Conservation (phyloP, 2,329 filamentous ascomycete genomes). For the Decorospora gaudefroyi region DNA sequence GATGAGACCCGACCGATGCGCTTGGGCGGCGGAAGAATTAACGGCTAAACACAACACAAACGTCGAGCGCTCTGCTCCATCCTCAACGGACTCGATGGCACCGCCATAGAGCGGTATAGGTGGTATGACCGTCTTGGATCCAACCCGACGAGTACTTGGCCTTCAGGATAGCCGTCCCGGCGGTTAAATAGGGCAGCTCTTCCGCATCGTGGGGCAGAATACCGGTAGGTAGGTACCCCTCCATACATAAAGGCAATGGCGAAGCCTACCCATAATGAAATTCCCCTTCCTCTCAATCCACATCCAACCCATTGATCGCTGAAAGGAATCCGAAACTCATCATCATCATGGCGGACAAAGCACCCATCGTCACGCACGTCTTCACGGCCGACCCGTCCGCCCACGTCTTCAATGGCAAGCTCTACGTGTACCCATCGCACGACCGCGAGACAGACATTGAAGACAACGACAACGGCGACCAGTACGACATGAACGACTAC, state of each 20-base stretch:
- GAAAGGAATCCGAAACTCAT: not conserved
- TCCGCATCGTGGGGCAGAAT: constrained; percentile 30
- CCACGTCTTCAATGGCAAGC: constrained; percentile 73
- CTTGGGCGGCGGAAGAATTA: constrained; percentile 38
- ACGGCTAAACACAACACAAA: constrained; percentile 37
- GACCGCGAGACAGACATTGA: constrained; percentile 74
- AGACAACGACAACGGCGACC: constrained; percentile 83
- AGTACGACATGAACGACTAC: constrained; percentile 85
- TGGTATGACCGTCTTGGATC: constrained; percentile 21
- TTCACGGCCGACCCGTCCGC: constrained; percentile 82
- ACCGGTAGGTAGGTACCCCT: too few relatives aligned
- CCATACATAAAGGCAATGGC: constrained; percentile 30
- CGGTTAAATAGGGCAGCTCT: constrained; percentile 39
- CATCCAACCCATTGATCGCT: constrained; percentile 1
- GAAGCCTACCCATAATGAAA: constrained; percentile 19
- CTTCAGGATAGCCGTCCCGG: constrained; percentile 35
- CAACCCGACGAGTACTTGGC: constrained; percentile 24
- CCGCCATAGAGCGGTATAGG: constrained; percentile 21
- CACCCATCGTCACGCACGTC: constrained; percentile 71
- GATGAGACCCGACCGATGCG: constrained; percentile 16
- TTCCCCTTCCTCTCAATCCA: constrained; percentile 5
- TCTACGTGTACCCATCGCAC: constrained; percentile 83
- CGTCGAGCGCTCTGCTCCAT: constrained; percentile 17
- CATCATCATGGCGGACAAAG: constrained; percentile 48
- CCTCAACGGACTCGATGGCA: constrained; percentile 21